phyloP scores from a whole-genome alignment of 2,329 filamentous ascomycete genomes.

The Coniochaeta pulveracea region DNA sequence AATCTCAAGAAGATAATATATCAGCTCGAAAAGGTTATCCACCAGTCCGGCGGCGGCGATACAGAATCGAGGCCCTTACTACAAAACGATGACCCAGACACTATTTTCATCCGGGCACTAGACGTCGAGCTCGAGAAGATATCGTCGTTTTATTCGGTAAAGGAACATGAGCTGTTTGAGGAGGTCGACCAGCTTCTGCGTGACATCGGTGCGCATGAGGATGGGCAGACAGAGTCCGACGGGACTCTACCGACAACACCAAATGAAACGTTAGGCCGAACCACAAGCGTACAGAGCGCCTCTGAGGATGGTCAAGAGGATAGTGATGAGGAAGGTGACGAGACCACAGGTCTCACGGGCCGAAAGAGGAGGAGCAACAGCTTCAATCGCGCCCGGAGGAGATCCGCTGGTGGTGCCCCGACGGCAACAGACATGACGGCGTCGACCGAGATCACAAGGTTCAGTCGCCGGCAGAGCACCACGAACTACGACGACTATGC shows the following conservation, averaged over 20 bases:
- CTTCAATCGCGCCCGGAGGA: slow-evolving; percentile 23
- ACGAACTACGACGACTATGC: slow-evolving; percentile 69
- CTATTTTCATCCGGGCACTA: slow-evolving; percentile 68
- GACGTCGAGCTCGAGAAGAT: slow-evolving; percentile 92
- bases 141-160: slow-evolving; percentile 76
- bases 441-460: slow-evolving; percentile 48
- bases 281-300: slow-evolving; percentile 26
- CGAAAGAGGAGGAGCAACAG: slow-evolving; percentile 28
- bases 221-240: slow-evolving; percentile 25
- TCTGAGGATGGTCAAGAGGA: slow-evolving; percentile 51
- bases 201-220: slow-evolving; percentile 61
- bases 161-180: slow-evolving; percentile 76
- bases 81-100: slow-evolving; percentile 61
- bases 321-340: slow-evolving; percentile 52
- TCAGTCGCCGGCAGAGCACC: slow-evolving; percentile 50
- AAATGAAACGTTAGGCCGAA: slow-evolving; percentile 13
- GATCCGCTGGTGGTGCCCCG: slow-evolving; percentile 18
- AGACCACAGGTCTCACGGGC: slow-evolving; percentile 40
- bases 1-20: slow-evolving; percentile 99
- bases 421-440: slow-evolving; percentile 45
- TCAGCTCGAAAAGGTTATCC: slow-evolving; percentile 75
- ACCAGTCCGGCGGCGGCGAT: slow-evolving; percentile 55
- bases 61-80: slow-evolving; percentile 80
- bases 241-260: slow-evolving; percentile 15
- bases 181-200: slow-evolving; percentile 68